Conservation (phyloP, 2,329 filamentous ascomycete genomes). For the Aspergillus spinulosporus region DNA sequence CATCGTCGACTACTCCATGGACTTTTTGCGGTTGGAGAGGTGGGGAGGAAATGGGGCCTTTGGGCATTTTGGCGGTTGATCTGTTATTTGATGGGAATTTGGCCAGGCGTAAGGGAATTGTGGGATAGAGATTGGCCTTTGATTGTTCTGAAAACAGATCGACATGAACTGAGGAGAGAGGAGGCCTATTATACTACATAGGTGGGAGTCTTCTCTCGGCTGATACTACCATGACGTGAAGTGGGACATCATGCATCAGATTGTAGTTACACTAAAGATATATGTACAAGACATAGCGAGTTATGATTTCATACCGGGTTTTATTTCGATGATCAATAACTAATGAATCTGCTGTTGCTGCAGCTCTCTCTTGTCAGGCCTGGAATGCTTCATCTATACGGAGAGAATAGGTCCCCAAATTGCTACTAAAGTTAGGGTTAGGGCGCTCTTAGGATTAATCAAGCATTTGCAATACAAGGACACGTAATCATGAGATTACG, state of each 20-base stretch:
- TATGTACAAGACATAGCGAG: too few relatives aligned
- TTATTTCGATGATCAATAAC: too few relatives aligned
- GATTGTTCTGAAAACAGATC: background rate
- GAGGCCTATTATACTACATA: background rate
- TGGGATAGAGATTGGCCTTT: background rate
- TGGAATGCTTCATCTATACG: too few relatives aligned
- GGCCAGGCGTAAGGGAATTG: background rate
- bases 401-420: background rate
- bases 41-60: slow-evolving; percentile 2
- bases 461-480: too few relatives aligned
- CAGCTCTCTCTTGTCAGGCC: too few relatives aligned
- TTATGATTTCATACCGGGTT: too few relatives aligned
- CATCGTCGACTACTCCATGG: slow-evolving; percentile 21
- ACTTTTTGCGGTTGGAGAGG: slow-evolving; percentile 1
- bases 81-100: background rate
- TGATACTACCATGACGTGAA: background rate
- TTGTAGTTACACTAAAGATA: too few relatives aligned
- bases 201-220: background rate
- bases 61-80: background rate
- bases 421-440: background rate
- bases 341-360: too few relatives aligned
- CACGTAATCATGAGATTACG: too few relatives aligned
- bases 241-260: background rate
- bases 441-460: background rate
- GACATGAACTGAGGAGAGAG: too few relatives aligned